These are phyloP conservation scores for Claviceps capensis DNA, from an alignment of 2,329 filamentous ascomycete genomes.

Conservation along the genomic window DNA sequence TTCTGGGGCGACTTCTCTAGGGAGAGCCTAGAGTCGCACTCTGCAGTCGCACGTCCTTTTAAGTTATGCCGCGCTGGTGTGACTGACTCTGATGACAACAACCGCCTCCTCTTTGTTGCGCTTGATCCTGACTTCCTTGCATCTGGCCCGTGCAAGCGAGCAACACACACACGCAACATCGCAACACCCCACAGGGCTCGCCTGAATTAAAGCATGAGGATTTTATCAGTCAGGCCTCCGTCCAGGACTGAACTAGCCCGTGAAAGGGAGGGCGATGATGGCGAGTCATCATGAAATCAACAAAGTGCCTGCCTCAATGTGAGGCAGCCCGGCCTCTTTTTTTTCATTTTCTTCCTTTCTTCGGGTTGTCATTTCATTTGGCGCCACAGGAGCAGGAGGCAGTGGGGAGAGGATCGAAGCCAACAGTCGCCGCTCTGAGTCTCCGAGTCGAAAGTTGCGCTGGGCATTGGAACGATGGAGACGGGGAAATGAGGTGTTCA, in stretches of 20 bases:
- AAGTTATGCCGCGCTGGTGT: not conserved
- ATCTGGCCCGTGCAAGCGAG: too few species aligned
- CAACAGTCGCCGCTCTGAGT: not conserved
- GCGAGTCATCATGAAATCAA: too few species aligned
- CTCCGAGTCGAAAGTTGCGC: too few species aligned
- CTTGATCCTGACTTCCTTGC: not conserved
- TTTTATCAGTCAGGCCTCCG: too few species aligned
- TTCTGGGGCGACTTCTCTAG: too few species aligned
- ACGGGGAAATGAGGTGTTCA: conserved; percentile 5
- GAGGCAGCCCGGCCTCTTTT: not conserved
- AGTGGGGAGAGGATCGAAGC: not conserved
- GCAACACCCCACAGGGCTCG: not conserved
- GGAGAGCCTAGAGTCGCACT: not conserved
- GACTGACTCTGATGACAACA: not conserved
- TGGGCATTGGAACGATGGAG: not conserved
- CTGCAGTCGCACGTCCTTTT: not conserved
- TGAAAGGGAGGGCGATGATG: not conserved
- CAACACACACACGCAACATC: too few species aligned
- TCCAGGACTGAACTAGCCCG: not conserved
- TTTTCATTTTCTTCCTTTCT: not conserved
- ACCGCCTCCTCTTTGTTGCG: not conserved
- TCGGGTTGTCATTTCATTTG: not conserved
- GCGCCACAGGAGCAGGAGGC: not conserved
- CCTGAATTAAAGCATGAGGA: not conserved
- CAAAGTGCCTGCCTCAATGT: not conserved